Percentiles rank a stretch among this genome's conserved stretches.
These are phyloP conservation scores for Clavispora asparagi DNA, from an alignment of 805 yeast species.

Conservation along the genomic window DNA sequence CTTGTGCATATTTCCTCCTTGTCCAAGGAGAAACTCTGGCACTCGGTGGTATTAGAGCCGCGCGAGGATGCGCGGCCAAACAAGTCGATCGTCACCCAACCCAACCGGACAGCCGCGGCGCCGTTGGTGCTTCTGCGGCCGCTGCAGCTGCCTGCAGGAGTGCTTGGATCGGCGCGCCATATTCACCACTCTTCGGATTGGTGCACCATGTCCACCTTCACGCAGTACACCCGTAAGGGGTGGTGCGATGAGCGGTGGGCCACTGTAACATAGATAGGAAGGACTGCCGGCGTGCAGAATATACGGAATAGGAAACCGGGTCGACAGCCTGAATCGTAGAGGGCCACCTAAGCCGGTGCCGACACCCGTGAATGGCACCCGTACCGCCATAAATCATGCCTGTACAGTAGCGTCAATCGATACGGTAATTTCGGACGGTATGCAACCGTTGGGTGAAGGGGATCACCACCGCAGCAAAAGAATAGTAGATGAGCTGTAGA, in stretches of 20 bases:
- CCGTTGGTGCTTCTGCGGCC: conserved; percentile 10
- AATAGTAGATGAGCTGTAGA: too few relatives aligned
- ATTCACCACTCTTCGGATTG: conserved; percentile 7
- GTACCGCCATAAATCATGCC: too few relatives aligned
- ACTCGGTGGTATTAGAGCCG: conserved; percentile 45
- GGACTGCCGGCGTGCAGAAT: conserved; percentile 1
- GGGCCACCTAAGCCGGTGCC: too few relatives aligned
- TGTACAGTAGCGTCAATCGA: too few relatives aligned
- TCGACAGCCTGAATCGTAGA: too few relatives aligned
- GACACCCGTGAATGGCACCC: too few relatives aligned
- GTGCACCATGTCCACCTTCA: conserved; percentile 8
- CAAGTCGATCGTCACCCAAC: conserved; percentile 16
- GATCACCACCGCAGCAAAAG: too few relatives aligned
- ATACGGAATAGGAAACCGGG: neutral
- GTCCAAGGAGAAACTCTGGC: conserved; percentile 15
- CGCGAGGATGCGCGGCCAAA: conserved; percentile 35
- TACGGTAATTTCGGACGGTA: too few relatives aligned
- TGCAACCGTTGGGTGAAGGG: too few relatives aligned
- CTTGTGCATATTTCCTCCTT: conserved; percentile 4
- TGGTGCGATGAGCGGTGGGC: conserved; percentile 16
- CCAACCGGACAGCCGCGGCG: conserved; percentile 24
- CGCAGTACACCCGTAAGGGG: conserved; percentile 17
- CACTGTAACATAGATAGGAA: neutral
- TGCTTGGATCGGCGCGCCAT: conserved; percentile 12
- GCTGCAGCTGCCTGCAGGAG: conserved; percentile 33